These are phyloP conservation scores for Capsicum baccatum DNA, from an alignment of 257 asterid genomes.

Conservation along the genomic window DNA sequence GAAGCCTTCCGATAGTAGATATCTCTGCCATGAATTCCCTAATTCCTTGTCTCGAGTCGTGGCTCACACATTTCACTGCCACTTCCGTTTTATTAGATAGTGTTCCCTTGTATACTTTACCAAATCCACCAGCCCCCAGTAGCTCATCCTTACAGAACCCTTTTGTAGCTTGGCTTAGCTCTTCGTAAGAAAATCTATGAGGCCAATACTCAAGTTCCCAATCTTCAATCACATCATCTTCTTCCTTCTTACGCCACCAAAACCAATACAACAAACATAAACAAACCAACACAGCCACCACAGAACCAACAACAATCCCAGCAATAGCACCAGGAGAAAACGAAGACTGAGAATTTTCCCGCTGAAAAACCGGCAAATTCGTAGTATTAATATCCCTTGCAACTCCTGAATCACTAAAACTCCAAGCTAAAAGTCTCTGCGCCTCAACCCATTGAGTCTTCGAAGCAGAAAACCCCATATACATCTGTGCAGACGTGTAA, in stretches of 20 bases:
- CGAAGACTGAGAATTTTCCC: conserved; percentile 40
- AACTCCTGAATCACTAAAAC: conserved; percentile 72
- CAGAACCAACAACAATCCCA: conserved; percentile 63
- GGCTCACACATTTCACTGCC: conserved; percentile 81
- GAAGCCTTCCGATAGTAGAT: conserved; percentile 79
- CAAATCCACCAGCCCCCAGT: conserved; percentile 80
- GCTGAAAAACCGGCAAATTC: conserved; percentile 59
- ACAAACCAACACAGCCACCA: conserved; percentile 34
- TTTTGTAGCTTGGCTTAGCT: conserved; percentile 60
- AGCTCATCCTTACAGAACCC: conserved; percentile 57
- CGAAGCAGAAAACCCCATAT: conserved; percentile 78
- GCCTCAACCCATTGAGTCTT: conserved; percentile 77
- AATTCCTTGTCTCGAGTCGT: conserved; percentile 79
- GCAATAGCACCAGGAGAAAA: conserved; percentile 57
- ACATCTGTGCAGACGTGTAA: conserved; percentile 59
- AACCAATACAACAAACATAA: conserved; percentile 52
- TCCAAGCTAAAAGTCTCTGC: conserved; percentile 78
- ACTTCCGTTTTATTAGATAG: conserved; percentile 55
- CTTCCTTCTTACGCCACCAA: conserved; percentile 49
- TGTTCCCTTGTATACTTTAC: conserved; percentile 73
- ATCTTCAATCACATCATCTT: conserved; percentile 71
- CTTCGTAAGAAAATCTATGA: conserved; percentile 70
- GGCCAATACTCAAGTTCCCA: conserved; percentile 96
- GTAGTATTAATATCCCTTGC: conserved; percentile 76
- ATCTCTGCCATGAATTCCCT: conserved; percentile 94